phyloP scores from a whole-genome alignment of 371 early-diverging fungal genomes.

The Massospora cicadina region DNA sequence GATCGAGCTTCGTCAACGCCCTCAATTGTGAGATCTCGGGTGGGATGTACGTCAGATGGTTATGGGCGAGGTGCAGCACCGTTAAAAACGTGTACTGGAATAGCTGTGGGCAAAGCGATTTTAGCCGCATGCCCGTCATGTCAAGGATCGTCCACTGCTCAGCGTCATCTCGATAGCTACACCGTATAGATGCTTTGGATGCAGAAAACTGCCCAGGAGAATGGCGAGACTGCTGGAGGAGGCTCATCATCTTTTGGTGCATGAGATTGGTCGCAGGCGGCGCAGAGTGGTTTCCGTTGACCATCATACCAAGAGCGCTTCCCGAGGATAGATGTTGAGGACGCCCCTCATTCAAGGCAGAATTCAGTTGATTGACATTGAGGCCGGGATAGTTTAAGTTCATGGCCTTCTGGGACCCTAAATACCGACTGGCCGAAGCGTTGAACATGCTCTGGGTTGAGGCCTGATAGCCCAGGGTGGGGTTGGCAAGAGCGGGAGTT shows the following conservation, averaged over 20 bases:
- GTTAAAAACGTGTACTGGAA: constrained; percentile 75
- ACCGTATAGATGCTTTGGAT: not conserved
- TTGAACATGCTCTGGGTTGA: not conserved
- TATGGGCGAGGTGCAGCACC: constrained; percentile 84
- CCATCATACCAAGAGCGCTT: not conserved
- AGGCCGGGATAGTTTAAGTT: not conserved
- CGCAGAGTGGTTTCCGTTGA: not conserved
- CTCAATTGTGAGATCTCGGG: constrained; percentile 46
- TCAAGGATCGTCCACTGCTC: constrained; percentile 67
- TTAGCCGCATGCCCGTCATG: constrained; percentile 82
- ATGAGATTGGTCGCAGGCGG: not conserved
- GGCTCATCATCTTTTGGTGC: not conserved
- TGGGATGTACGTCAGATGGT: constrained; percentile 61
- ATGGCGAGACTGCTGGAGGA: not conserved
- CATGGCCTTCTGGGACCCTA: constrained; percentile 1
- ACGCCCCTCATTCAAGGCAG: constrained; percentile 7
- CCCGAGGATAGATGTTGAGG: not conserved
- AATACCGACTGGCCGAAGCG: not conserved
- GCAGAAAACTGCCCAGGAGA: not conserved
- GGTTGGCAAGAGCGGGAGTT: not conserved
- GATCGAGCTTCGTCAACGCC: constrained; percentile 53
- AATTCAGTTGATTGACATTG: not conserved
- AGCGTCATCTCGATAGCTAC: not conserved
- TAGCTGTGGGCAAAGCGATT: constrained; percentile 48
- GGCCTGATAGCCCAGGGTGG: not conserved